phyloP scores from a whole-genome alignment of 2,329 filamentous ascomycete species.

The Calonectria henricotiae region DNA sequence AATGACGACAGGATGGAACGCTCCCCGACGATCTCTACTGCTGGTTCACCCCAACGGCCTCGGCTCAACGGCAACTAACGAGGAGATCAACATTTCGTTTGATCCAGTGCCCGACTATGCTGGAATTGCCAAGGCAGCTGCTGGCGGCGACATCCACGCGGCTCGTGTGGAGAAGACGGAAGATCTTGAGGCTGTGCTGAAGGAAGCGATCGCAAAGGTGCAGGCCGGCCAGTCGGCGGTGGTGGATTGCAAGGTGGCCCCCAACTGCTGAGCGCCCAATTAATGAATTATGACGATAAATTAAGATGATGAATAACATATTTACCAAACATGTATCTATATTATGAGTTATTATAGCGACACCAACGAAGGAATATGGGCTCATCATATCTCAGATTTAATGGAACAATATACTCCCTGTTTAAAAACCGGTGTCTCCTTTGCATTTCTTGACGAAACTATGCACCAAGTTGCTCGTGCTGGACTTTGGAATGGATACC shows the following conservation, averaged over 20 bases:
- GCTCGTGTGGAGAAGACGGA: constrained; percentile 65
- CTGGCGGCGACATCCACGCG: constrained; percentile 69
- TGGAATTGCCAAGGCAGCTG: constrained; percentile 74
- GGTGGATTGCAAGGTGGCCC: constrained; percentile 68
- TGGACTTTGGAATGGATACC: too few relatives aligned
- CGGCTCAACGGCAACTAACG: constrained; percentile 71
- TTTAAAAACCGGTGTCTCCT: too few relatives aligned
- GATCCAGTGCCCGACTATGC: constrained; percentile 72
- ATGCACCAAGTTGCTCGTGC: too few relatives aligned
- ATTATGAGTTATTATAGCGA: neutral
- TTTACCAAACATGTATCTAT: neutral
- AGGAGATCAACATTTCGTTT: constrained; percentile 76
- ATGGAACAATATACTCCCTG: too few relatives aligned
- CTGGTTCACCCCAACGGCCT: constrained; percentile 74
- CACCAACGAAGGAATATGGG: too few relatives aligned
- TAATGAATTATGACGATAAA: constrained; percentile 38
- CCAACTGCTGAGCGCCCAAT: constrained; percentile 58
- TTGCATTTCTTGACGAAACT: too few relatives aligned
- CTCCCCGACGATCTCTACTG: constrained; percentile 70
- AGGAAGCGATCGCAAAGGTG: constrained; percentile 68
- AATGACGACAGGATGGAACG: constrained; percentile 69
- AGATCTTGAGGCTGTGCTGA: constrained; percentile 65
- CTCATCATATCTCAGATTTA: too few relatives aligned
- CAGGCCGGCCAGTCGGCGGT: constrained; percentile 69
- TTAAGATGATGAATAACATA: constrained; percentile 32